phyloP scores from a whole-genome alignment of 306 rosid species.

The Castanopsis chinensis region DNA sequence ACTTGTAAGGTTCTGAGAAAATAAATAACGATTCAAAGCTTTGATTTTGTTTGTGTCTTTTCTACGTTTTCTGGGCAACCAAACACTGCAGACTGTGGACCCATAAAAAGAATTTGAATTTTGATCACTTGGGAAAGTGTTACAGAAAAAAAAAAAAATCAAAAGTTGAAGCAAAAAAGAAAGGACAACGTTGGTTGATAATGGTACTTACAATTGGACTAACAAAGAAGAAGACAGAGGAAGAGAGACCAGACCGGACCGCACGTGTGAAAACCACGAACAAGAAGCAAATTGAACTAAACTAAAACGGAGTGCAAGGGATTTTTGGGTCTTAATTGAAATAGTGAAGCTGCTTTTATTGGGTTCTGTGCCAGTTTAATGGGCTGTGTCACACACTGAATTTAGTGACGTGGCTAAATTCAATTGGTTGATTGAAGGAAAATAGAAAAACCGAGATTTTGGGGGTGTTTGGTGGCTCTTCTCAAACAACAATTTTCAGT shows the following conservation, averaged over 20 bases:
- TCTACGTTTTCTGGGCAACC: conserved; percentile 5
- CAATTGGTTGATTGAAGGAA: too few species aligned
- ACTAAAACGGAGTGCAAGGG: not conserved
- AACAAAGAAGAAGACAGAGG: not conserved
- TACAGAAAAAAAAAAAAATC: not conserved
- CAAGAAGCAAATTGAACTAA: not conserved
- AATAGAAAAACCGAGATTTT: too few species aligned
- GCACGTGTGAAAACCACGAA: conserved; percentile 6
- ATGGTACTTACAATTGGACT: not conserved
- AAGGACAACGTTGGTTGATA: not conserved
- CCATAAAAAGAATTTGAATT: not conserved
- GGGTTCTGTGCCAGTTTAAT: not conserved
- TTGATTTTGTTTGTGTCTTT: not conserved
- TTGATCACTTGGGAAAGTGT: not conserved
- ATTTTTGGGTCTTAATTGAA: too few species aligned
- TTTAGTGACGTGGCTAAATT: not conserved
- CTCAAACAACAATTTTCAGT: too few species aligned
- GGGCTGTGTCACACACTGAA: not conserved
- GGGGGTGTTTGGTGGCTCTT: too few species aligned
- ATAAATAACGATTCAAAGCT: not conserved
- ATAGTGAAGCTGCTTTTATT: not conserved
- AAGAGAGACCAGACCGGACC: not conserved
- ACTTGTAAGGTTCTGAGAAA: not conserved
- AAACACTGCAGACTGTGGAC: not conserved
- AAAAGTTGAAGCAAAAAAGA: not conserved